Evolutionary conservation across 164 flowering plant species (phyloP), one percentile per base, ranked within the genome.

Genomic region (Aristolochia californica): DNA sequence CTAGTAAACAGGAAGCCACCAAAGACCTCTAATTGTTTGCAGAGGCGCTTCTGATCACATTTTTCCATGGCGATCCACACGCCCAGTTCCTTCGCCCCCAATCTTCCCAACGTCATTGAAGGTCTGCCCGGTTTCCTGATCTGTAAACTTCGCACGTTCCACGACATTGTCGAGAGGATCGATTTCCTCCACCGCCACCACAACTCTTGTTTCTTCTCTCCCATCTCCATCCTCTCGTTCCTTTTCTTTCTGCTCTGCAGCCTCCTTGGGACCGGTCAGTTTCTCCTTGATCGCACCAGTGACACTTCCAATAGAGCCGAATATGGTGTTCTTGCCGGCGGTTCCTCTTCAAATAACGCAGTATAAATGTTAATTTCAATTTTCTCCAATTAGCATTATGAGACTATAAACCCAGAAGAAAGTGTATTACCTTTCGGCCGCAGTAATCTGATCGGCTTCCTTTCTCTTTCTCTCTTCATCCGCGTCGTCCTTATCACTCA

Each of bases 81-180:
- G 66, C 13, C 21, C 68, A 2, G 21, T 54, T 1, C 67, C 72
- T 34, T 74, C 82, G 0, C 64, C 83, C 2, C 61, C 77, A 25
- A 70, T 12, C 38, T 49, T 51, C 0, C 80, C 84, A 5, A 72
- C 78, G 28, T 81, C 84, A 57, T 78, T 77, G 70, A 79, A 80
- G 7, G 75, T 55, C 59, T 74, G 80, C 7, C 77, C 83, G 0
- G 61, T n/a, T 71, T 66, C 51, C 65, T 83, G 75, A 57, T 78
- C 84, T 0, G 83, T 43, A 13, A 66, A 70, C 51, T 69, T 74
- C 62, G 78, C 20, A 0, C 74, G 77, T 45, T 66, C 69, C 1
- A 26, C 23, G 1, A 76, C 80, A 1, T 13, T 40, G 17, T 0
- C 72, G 47, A 1, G 50, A 59, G 1, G 16, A 7, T 24, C 54